phyloP scores from a whole-genome alignment of 1,284 basidiomycete genomes.

The Caloboletus firmus region DNA sequence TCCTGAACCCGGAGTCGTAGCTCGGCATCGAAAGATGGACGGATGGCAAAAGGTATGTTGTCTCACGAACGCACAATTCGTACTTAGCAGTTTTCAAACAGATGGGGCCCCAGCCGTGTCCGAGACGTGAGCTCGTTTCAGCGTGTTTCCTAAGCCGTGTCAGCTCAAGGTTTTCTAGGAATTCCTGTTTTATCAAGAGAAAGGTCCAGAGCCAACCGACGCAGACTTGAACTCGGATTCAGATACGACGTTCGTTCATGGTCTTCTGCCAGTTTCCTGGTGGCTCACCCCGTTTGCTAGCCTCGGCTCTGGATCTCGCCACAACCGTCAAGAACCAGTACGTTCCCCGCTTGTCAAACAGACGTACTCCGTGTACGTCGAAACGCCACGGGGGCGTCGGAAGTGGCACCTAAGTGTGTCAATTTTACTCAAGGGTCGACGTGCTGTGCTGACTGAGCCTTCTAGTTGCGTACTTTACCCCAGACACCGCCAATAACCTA shows the following conservation, averaged over 20 bases:
- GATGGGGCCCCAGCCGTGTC: conserved; percentile 77
- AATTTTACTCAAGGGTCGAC: background rate
- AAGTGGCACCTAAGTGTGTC: conserved; percentile 79
- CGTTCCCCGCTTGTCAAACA: conserved; percentile 69
- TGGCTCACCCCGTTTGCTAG: conserved; percentile 26
- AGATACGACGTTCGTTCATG: conserved; percentile 38
- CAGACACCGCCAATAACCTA: conserved; percentile 56
- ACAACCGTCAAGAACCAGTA: conserved; percentile 38
- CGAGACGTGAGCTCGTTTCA: conserved; percentile 55
- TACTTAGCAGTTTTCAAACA: conserved; percentile 16
- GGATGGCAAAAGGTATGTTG: conserved; percentile 61
- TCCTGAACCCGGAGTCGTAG: conserved; percentile 34
- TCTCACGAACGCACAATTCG: conserved; percentile 30
- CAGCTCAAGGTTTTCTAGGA: conserved; percentile 45
- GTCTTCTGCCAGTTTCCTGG: background rate
- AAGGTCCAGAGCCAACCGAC: conserved; percentile 45
- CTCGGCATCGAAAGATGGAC: conserved; percentile 80
- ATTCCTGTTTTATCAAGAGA: conserved; percentile 76
- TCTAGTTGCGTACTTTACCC: conserved; percentile 71
- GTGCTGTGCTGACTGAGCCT: conserved; percentile 8
- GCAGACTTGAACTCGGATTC: conserved; percentile 49
- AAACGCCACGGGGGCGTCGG: conserved; percentile 57
- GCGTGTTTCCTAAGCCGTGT: background rate
- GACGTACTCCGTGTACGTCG: conserved; percentile 75
- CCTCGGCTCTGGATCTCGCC: conserved; percentile 36